Percentiles rank a stretch among this genome's conserved stretches.
Conservation (phyloP, 805 yeast genomes). For the Hyphopichia homilentoma region DNA sequence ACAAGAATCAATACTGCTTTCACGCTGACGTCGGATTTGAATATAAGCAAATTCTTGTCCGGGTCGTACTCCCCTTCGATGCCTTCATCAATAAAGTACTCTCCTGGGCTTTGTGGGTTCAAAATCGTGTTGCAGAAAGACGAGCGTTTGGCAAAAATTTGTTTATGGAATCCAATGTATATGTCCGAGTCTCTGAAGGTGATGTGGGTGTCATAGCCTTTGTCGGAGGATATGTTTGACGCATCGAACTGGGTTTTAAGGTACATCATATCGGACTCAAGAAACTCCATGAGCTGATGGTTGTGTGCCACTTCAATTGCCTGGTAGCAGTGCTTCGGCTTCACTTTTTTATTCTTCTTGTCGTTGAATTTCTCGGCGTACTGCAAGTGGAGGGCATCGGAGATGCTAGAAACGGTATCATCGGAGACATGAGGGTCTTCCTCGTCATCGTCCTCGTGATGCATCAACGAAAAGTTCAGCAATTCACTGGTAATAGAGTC, state of each 20-base stretch:
- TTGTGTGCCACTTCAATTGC: constrained; percentile 4
- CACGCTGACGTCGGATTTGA: constrained; percentile 23
- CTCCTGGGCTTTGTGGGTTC: constrained; percentile 14
- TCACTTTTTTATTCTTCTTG: constrained; percentile 8
- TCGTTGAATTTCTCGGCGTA: constrained; percentile 14
- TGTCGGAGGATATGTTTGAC: constrained; percentile 9
- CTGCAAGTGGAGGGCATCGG: constrained; percentile 15
- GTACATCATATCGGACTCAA: constrained; percentile 1
- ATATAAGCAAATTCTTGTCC: constrained; percentile 9
- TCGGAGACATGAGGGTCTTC: constrained; percentile 3
- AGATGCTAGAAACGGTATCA: constrained; percentile 8
- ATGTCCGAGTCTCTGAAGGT: constrained; percentile 16
- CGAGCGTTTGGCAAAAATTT: constrained; percentile 30
- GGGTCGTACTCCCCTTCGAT: constrained; percentile 20
- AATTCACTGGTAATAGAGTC: too few relatives aligned
- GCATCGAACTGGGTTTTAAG: constrained; percentile 1
- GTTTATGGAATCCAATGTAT: constrained; percentile 33
- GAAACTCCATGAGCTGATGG: constrained; percentile 4
- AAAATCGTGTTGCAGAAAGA: constrained; percentile 20
- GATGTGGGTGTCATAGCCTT: constrained; percentile 36
- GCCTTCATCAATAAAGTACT: constrained; percentile 19
- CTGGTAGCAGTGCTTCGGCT: constrained; percentile 14
- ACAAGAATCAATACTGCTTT: constrained; percentile 37
- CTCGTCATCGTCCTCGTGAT: constrained; percentile 9
- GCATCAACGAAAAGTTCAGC: too few relatives aligned